These are phyloP conservation scores for Grosmannia clavigera DNA, from an alignment of 2,329 filamentous ascomycete genomes.

Conservation along the genomic window DNA sequence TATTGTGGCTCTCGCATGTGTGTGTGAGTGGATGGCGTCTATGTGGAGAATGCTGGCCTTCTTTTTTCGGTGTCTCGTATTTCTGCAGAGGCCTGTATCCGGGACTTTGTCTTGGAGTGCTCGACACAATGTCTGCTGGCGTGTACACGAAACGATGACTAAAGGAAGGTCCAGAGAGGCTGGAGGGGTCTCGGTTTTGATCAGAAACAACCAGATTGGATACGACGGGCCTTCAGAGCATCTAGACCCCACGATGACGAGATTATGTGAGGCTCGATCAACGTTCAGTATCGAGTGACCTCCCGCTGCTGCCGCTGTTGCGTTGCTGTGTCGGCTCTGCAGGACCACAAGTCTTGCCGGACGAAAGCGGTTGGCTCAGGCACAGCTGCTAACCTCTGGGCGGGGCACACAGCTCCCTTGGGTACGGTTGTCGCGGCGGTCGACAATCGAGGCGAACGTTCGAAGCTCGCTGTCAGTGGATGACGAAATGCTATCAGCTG, in stretches of 20 bases:
- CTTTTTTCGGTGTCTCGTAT: neutral
- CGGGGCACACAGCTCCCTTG: neutral
- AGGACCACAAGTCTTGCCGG: neutral
- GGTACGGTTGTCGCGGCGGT: neutral
- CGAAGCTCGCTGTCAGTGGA: neutral
- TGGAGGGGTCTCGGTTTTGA: neutral
- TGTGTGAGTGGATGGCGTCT: neutral
- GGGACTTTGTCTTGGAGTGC: neutral
- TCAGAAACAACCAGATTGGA: neutral
- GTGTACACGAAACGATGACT: neutral
- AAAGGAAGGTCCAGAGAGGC: neutral
- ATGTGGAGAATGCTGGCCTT: neutral
- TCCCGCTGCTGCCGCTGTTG: neutral
- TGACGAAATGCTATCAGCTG: neutral
- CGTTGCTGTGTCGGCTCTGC: neutral
- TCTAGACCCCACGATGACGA: neutral
- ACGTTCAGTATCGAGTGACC: neutral
- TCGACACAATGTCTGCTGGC: neutral
- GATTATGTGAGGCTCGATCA: neutral
- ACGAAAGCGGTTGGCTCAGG: neutral
- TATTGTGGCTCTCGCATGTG: slow-evolving; percentile 1
- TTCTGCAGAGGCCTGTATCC: neutral
- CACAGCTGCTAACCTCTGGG: neutral
- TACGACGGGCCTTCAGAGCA: neutral
- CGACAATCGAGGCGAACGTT: neutral